Base-by-base conservation (phyloP, 1,284 basidiomycete genomes). In the Vanrija pseudolonga region DNA sequence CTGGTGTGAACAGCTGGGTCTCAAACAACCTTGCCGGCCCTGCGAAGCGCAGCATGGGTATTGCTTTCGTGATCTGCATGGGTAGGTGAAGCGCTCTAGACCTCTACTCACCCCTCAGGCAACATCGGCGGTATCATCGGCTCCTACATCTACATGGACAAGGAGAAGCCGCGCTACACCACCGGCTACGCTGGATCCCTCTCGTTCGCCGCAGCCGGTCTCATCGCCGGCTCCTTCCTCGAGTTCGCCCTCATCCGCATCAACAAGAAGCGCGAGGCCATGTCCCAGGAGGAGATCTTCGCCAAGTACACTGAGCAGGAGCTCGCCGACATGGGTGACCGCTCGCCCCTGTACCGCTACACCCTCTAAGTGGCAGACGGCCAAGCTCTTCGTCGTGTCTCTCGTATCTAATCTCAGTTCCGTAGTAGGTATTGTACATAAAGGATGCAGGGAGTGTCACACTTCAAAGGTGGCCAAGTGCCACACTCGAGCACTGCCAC, bases 161-260 rank as follows among this genome's bases (percentile, higher is more conserved):
- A 28, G 11, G 49, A 56, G 26, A 40, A 18, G 8, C 42, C 49
- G 48, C 50, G 42, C 17, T 66, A 59, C 60, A 53, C 57, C 12
- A 63, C 62, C 6, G 68, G 68, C 4, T 70, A 67, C 50, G 67
- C 64, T 9, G 52, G 47, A 8, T 67, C 67, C 1, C 60, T 70
- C 20, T 65, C 48, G 3, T 50, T 63, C 20, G 51, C 63, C n/a
- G 62, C 50, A 2, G 45, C 57, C 17, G 68, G 68, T 20, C 24
- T 51, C 37, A 23, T 56, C 15, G 50, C 42, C 23, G 45, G 39
- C n/a, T 17, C 6, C 36, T n/a, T 24, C 39, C 49, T 59, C 41
- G 49, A 55, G 43, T 12, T 61, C 26, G 49, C 54, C n/a, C 36
- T 56, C 43, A 59, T 50, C 18, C 41, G 56, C 20, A 57, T 64